Conservation (phyloP, 1,284 basidiomycete species). For the Cutaneotrichosporon cavernicola region DNA sequence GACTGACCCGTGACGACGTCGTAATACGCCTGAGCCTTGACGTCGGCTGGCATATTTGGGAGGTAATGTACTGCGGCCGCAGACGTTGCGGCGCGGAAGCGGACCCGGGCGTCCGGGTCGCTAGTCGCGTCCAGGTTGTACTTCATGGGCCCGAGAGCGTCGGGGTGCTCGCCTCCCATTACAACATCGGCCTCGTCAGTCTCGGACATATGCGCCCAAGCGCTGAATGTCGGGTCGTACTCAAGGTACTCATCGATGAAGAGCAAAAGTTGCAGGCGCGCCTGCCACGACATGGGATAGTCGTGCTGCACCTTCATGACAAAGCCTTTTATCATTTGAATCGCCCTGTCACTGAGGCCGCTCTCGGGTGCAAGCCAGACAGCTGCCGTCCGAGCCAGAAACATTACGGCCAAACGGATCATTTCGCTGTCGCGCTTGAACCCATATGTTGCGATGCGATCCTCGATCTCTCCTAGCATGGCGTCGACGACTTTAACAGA, state of each 20-base stretch:
- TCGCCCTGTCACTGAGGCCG: constrained; percentile 57
- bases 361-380: constrained; percentile 62
- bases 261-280: constrained; percentile 64
- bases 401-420: constrained; percentile 61
- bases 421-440: constrained; percentile 62
- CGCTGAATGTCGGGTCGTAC: constrained; percentile 57
- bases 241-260: constrained; percentile 68
- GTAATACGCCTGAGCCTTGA: constrained; percentile 34
- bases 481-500: constrained; percentile 57
- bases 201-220: constrained; percentile 34
- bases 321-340: constrained; percentile 61
- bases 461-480: constrained; percentile 61
- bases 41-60: constrained; percentile 23
- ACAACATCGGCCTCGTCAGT: constrained; percentile 35
- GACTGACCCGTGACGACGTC: constrained; percentile 25
- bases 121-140: constrained; percentile 60
- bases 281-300: constrained; percentile 64
- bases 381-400: constrained; percentile 65
- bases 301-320: constrained; percentile 55
- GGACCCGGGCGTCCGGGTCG: constrained; percentile 81
- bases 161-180: constrained; percentile 22
- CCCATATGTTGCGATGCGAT: constrained; percentile 61
- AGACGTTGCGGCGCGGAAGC: constrained; percentile 69
- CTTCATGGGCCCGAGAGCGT: constrained; percentile 31
- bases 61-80: constrained; percentile 56